These are phyloP conservation scores for Hypholoma sublateritium DNA, from an alignment of 768 basidiomycete genomes.

Conservation along the genomic window DNA sequence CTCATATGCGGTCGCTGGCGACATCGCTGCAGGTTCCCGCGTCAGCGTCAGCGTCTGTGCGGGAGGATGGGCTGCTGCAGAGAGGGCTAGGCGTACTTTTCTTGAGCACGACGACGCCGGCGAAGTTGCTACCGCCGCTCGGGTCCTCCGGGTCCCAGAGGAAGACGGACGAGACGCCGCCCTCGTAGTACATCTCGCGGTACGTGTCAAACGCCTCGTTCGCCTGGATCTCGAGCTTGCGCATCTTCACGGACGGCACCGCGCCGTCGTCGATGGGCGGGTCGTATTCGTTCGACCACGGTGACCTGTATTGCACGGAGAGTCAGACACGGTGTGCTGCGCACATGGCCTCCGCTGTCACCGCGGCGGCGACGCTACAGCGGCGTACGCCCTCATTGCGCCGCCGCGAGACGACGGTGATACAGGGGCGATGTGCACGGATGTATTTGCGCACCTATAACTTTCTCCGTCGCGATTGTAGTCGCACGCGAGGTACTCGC, in stretches of 20 bases:
- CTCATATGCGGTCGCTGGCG: constrained; percentile 50
- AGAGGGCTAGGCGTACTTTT: constrained; percentile 59
- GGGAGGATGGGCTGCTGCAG: background rate
- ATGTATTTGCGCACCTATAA: constrained; percentile 63
- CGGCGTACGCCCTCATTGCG: too few relatives aligned
- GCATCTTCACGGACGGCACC: constrained; percentile 76
- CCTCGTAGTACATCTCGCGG: constrained; percentile 98
- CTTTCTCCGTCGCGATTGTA: constrained; percentile 93
- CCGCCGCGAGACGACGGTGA: background rate
- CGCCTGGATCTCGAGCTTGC: constrained; percentile 88
- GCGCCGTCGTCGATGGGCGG: constrained; percentile 90
- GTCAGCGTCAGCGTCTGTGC: background rate
- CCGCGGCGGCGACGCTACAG: too few relatives aligned
- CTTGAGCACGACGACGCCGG: constrained; percentile 94
- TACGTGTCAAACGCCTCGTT: constrained; percentile 98
- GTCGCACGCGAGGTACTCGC: constrained; percentile 91
- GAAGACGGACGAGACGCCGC: constrained; percentile 96
- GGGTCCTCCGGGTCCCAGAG: constrained; percentile 95
- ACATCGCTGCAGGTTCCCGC: constrained; percentile 49
- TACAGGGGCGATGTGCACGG: background rate
- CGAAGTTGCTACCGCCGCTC: constrained; percentile 68
- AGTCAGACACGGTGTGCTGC: too few relatives aligned
- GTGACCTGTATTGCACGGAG: constrained; percentile 44
- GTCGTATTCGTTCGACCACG: constrained; percentile 97
- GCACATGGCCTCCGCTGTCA: too few relatives aligned